Percentiles rank a stretch among this genome's conserved stretches.
phyloP scores from a whole-genome alignment of 106 monocot species.

The Dendrobium nobile region DNA sequence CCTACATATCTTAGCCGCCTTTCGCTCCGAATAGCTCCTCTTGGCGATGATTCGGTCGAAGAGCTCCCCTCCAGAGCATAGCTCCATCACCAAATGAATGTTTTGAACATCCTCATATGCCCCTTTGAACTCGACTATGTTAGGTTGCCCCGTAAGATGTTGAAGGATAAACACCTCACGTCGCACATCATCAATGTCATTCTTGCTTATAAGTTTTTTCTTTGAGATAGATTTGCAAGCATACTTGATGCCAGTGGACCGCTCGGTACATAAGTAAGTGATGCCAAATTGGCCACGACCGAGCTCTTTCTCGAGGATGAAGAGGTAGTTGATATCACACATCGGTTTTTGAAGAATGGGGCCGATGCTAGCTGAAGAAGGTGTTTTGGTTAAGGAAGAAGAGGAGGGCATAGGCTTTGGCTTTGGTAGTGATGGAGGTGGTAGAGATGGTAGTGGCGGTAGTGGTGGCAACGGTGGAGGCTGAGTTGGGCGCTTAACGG shows the following conservation, averaged over 20 bases:
- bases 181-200: slow-evolving; percentile 45
- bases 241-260: slow-evolving; percentile 23
- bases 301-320: slow-evolving; percentile 45
- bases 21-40: slow-evolving; percentile 45
- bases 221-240: slow-evolving; percentile 70
- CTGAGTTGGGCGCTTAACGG: slow-evolving; percentile 8
- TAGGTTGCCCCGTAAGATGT: slow-evolving; percentile 64
- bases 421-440: neutral
- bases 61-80: slow-evolving; percentile 71
- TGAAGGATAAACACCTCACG: slow-evolving; percentile 59
- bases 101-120: slow-evolving; percentile 49
- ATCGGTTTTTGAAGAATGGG: slow-evolving; percentile 39
- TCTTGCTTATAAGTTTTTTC: slow-evolving; percentile 31
- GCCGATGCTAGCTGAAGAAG: slow-evolving; percentile 12
- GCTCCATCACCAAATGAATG: slow-evolving; percentile 67
- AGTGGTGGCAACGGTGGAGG: slow-evolving; percentile 11
- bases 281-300: slow-evolving; percentile 63
- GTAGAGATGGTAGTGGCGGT: neutral
- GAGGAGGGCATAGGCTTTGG: neutral
- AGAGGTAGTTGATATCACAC: slow-evolving; percentile 35
- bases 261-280: slow-evolving; percentile 57
- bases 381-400: neutral
- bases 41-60: slow-evolving; percentile 62
- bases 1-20: slow-evolving; percentile 40
- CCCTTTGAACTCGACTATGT: slow-evolving; percentile 59